phyloP scores from a whole-genome alignment of 1,139 yeast species.

The Candida frijolesensis region DNA sequence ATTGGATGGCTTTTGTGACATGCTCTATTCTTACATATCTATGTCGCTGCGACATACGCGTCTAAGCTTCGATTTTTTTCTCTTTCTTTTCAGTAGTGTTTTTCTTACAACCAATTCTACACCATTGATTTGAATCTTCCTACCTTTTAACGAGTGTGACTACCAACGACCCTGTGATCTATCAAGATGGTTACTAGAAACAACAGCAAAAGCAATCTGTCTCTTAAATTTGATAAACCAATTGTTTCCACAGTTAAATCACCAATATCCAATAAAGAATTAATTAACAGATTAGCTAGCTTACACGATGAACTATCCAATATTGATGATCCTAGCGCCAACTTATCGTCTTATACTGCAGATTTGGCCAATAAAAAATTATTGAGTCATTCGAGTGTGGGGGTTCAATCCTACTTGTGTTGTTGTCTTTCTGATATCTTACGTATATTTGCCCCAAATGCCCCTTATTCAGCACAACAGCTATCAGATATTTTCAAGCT shows the following conservation, averaged over 20 bases:
- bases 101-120: background rate
- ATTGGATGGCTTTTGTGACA: background rate
- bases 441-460: constrained; percentile 85
- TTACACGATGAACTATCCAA: constrained; percentile 64
- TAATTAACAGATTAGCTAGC: constrained; percentile 41
- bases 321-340: constrained; percentile 61
- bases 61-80: background rate
- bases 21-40: no score
- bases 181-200: constrained; percentile 1
- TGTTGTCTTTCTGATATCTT: constrained; percentile 79
- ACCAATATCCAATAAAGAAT: constrained; percentile 61
- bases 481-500: constrained; percentile 63
- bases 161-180: background rate
- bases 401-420: constrained; percentile 71
- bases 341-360: constrained; percentile 44
- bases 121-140: background rate
- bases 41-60: constrained; percentile 4
- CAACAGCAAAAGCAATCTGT: background rate
- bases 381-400: constrained; percentile 61
- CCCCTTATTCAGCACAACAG: constrained; percentile 74
- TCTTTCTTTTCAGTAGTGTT: background rate
- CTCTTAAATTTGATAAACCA: constrained; percentile 41
- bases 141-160: background rate
- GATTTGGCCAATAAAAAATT: constrained; percentile 63
- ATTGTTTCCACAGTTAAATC: constrained; percentile 57